Evolutionary conservation across 768 basidiomycete genomes (phyloP).

Genomic region (Serendipita sp.): DNA sequence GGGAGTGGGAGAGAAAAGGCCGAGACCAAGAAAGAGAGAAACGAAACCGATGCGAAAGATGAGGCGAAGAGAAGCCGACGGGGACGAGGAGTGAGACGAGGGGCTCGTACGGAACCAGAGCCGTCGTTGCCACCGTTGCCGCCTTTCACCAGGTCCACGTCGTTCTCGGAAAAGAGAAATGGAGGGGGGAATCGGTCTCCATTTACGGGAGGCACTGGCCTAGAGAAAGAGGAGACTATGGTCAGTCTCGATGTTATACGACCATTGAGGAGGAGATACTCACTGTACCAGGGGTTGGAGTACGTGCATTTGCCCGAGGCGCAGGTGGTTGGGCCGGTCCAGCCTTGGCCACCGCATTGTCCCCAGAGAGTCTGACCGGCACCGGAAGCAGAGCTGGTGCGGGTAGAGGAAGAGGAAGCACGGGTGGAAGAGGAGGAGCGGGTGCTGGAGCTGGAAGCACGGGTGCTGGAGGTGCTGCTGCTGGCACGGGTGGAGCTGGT

Average conservation of each 20-base stretch:
- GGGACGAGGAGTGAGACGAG: background rate
- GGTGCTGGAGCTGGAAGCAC: background rate
- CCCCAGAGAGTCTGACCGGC: background rate
- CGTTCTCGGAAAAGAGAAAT: background rate
- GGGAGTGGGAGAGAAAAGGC: background rate
- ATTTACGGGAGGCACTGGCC: background rate
- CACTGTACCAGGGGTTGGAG: slow-evolving; percentile 9
- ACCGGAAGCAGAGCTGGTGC: background rate
- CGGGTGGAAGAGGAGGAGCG: slow-evolving; percentile 7
- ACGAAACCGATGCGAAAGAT: background rate
- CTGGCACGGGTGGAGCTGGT: background rate
- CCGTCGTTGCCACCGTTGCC: too few relatives aligned
- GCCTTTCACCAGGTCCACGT: background rate
- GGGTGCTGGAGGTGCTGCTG: background rate
- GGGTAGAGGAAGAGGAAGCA: slow-evolving; percentile 3
- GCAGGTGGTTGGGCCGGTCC: slow-evolving; percentile 9
- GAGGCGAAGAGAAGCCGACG: background rate
- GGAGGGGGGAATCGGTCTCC: background rate
- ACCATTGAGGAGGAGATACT: background rate
- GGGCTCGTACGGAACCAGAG: background rate
- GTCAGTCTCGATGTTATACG: too few relatives aligned
- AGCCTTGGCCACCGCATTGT: background rate
- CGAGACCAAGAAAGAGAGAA: background rate
- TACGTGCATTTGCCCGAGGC: slow-evolving; percentile 8
- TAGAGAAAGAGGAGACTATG: background rate